A percentile compares a stretch with the other conserved stretches of the same genome.
These are phyloP conservation scores for Talaromyces islandicus DNA, from an alignment of 2,329 filamentous ascomycete species.

Conservation along the genomic window DNA sequence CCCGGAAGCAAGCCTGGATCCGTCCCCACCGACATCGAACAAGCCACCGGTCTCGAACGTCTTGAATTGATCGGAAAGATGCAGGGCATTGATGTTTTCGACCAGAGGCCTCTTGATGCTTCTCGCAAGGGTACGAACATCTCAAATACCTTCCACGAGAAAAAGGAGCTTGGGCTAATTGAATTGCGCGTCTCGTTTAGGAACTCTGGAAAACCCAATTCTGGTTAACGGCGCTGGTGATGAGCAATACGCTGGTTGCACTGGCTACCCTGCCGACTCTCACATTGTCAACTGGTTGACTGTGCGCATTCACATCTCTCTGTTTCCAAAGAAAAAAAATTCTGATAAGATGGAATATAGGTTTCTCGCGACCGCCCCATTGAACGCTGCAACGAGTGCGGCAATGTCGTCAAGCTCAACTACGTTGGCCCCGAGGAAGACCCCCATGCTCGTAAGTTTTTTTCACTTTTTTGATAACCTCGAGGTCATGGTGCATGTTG, in stretches of 20 bases:
- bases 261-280: constrained; percentile 85
- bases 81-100: constrained; percentile 95
- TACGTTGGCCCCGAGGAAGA: constrained; percentile 82
- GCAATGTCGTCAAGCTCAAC: constrained; percentile 95
- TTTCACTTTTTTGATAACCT: not conserved
- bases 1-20: constrained; percentile 77
- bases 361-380: constrained; percentile 83
- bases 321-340: not conserved
- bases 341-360: constrained; percentile 38
- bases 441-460: constrained; percentile 49
- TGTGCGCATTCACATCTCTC: constrained; percentile 46
- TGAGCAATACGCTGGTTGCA: constrained; percentile 96
- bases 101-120: constrained; percentile 93
- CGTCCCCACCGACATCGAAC: constrained; percentile 89
- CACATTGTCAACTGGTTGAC: constrained; percentile 88
- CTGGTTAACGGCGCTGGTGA: constrained; percentile 84
- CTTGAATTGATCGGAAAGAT: constrained; percentile 99
- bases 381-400: constrained; percentile 95
- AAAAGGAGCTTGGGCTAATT: not conserved
- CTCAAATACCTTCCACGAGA: not conserved
- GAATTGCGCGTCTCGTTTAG: constrained; percentile 36
- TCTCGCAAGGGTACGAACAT: constrained; percentile 67
- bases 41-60: constrained; percentile 95
- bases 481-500: not conserved
- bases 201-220: constrained; percentile 86